Evolutionary conservation across 108 stramenopile genomes (phyloP), one percentile per base, ranked within the genome.

Genomic region (Epipyxis sp.): DNA sequence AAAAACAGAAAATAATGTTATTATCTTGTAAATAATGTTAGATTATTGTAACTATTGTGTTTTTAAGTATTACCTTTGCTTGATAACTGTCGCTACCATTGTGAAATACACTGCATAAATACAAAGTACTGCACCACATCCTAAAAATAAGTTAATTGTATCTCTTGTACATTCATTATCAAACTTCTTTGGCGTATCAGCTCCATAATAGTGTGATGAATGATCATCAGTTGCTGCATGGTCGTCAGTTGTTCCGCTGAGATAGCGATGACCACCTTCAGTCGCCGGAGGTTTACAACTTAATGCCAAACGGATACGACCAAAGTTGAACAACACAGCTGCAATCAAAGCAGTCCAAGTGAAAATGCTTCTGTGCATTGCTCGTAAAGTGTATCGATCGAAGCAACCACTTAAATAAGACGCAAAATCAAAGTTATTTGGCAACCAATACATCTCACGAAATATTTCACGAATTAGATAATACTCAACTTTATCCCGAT

Each of bases 361-460:
- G 27, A 13, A 74, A 42, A 54, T 30, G 43, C 71, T 74, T 34
- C 44, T 13, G 34, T 57, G n/a, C 3, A 74, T 74, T 13, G 50
- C 42, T 34, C 34, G 16, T 37, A 74, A 57, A 13, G 35, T 20
- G 34, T 74, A 74, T 13, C 32, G 44, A 46, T 39, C 34, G 25
- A 74, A 74, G 34, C 71, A 74, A 29, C 71, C 71, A 35, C 13
- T 35, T 29, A 74, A 42, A 42, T 74, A 74, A 34, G 40, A 16
- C 3, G 46, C 71, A 37, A 74, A 74, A 57, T 74, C 43, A 32
- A 74, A 74, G 3, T 74, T 37, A 13, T 13, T 16, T 6, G 71
- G 71, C 20, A 74, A 32, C 71, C 71, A 74, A 57, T 74, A 74
- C 6, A 42, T 74, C 16, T 74, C 71, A 13, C 34, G 44, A 42